These are phyloP conservation scores for Toxicodendron radicans DNA, from an alignment of 345 rosid genomes.

Conservation along the genomic window DNA sequence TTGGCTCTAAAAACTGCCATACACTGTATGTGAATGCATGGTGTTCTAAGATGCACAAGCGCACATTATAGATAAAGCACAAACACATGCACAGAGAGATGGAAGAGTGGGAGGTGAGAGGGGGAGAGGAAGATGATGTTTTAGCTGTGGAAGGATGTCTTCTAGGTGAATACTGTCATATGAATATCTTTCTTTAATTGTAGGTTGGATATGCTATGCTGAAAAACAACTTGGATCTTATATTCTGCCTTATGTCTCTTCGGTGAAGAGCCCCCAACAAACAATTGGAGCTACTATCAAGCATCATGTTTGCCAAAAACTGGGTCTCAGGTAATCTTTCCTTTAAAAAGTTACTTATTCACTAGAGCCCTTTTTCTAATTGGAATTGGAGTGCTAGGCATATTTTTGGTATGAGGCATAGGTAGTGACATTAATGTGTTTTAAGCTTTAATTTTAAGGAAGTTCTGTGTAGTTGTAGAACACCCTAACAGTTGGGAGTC, in stretches of 20 bases:
- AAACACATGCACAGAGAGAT: background rate
- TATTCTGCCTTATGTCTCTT: conserved; percentile 79
- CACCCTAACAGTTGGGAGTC: background rate
- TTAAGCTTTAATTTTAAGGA: background rate
- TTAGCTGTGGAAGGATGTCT: background rate
- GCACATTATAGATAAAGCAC: background rate
- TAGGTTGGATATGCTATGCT: conserved; percentile 99
- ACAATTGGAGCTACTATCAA: conserved; percentile 82
- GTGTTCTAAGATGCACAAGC: background rate
- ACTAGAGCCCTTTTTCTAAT: background rate
- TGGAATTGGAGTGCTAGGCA: background rate
- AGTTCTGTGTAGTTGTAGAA: background rate
- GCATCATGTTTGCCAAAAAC: conserved; percentile 56
- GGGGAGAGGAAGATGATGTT: background rate
- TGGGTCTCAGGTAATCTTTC: conserved; percentile 67
- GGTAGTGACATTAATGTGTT: background rate
- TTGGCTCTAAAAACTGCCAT: background rate
- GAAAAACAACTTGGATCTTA: conserved; percentile 88
- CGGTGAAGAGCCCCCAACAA: conserved; percentile 97
- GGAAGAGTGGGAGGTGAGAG: background rate
- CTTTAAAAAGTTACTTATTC: background rate
- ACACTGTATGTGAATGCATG: background rate
- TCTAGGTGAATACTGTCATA: background rate
- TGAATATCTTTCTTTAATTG: conserved; percentile 22
- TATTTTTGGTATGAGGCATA: background rate